These are phyloP conservation scores for Cladosporium sp. DNA, from an alignment of 2,329 filamentous ascomycete genomes.

Conservation along the genomic window DNA sequence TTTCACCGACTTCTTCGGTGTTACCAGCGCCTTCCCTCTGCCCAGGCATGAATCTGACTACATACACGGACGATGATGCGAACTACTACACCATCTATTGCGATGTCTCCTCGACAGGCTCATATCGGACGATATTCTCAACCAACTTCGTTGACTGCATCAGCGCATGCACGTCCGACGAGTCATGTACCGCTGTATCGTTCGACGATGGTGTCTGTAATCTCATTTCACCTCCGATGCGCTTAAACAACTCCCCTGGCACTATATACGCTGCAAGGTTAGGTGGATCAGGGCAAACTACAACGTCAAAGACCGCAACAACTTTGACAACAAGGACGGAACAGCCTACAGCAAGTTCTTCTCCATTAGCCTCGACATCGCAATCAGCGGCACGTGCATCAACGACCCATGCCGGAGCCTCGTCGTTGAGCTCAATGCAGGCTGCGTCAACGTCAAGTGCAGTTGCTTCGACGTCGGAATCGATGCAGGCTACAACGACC, in stretches of 20 bases:
- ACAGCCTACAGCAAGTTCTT: neutral
- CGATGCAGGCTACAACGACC: too few species aligned
- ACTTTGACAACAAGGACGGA: too few species aligned
- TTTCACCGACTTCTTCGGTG: neutral
- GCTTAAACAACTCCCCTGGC: neutral
- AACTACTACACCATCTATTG: slow-evolving; percentile 1
- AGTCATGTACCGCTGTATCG: neutral
- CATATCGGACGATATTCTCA: neutral
- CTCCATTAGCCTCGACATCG: neutral
- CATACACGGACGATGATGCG: neutral
- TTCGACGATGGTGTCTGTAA: neutral
- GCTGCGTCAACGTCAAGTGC: neutral
- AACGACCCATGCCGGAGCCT: too few species aligned
- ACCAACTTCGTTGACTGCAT: slow-evolving; percentile 5
- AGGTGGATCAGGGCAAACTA: neutral
- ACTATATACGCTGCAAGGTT: neutral
- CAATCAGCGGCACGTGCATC: too few species aligned
- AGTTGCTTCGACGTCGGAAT: neutral
- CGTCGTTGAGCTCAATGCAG: too few species aligned
- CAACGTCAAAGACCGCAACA: too few species aligned
- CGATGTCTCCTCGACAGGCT: neutral
- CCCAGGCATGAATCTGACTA: neutral
- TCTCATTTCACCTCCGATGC: neutral
- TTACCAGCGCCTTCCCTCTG: slow-evolving; percentile 3
- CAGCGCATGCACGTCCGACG: neutral